These are phyloP conservation scores for Blastobotrys peoriensis DNA, from an alignment of 805 yeast species.

Conservation along the genomic window DNA sequence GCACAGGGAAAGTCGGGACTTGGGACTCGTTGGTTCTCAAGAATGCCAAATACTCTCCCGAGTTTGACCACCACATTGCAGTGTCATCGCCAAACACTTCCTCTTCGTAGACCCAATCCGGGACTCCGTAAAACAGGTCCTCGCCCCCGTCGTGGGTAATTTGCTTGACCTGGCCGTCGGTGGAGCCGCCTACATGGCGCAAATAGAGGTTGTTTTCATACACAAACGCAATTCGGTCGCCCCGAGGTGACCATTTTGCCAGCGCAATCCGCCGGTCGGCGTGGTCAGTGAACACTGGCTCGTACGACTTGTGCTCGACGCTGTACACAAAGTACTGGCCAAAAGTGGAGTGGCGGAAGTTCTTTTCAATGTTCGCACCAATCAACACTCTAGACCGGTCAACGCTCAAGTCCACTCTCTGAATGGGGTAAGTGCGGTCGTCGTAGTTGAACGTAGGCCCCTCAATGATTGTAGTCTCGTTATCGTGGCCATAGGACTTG, in stretches of 20 bases:
- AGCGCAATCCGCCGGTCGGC: constrained; percentile 36
- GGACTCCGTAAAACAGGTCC: constrained; percentile 74
- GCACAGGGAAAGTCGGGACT: constrained; percentile 68
- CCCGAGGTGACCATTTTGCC: constrained; percentile 72
- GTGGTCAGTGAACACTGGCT: constrained; percentile 25
- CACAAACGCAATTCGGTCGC: constrained; percentile 59
- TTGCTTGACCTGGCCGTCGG: constrained; percentile 33
- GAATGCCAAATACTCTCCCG: constrained; percentile 58
- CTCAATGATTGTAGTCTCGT: constrained; percentile 7
- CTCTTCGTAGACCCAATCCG: constrained; percentile 94
- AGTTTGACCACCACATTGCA: constrained; percentile 86
- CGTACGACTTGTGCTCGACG: constrained; percentile 32
- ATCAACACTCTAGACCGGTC: constrained; percentile 48
- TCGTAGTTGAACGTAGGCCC: constrained; percentile 35
- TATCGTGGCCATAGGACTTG: constrained; percentile 33
- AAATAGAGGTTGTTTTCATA: constrained; percentile 64
- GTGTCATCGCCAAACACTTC: constrained; percentile 68
- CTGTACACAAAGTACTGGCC: constrained; percentile 61
- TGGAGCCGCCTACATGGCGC: constrained; percentile 36
- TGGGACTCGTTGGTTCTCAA: constrained; percentile 64
- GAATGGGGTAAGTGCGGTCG: constrained; percentile 36
- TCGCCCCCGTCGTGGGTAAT: constrained; percentile 67
- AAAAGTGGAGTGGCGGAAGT: constrained; percentile 66
- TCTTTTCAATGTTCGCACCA: constrained; percentile 41
- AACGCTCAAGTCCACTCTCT: constrained; percentile 40